Conservation (phyloP, 352 stramenopile species). For the Globisporangium nunn region DNA sequence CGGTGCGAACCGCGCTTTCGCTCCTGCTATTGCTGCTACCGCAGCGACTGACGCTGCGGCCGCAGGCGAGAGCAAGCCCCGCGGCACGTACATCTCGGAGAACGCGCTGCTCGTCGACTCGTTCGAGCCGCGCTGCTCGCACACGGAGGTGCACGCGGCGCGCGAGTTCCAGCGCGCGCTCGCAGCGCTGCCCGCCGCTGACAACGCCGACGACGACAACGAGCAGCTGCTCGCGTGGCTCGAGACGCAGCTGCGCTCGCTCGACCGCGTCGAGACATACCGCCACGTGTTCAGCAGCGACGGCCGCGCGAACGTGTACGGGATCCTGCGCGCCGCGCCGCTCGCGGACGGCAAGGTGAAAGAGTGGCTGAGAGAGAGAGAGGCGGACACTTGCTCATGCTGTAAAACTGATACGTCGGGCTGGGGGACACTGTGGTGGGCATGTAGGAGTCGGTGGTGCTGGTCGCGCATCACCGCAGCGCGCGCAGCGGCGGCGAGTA, state of each 20-base stretch:
- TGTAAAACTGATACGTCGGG: too few relatives aligned
- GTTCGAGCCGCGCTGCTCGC: conserved; percentile 39
- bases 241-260: conserved; percentile 29
- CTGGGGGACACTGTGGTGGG: too few relatives aligned
- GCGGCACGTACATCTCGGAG: conserved; percentile 86
- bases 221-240: conserved; percentile 50
- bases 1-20: conserved; percentile 15
- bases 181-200: conserved; percentile 31
- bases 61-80: conserved; percentile 66
- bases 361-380: neutral
- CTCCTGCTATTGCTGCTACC: neutral
- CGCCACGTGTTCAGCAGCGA: conserved; percentile 33
- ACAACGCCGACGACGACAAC: conserved; percentile 24
- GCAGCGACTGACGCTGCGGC: neutral
- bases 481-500: conserved; percentile 35
- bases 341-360: conserved; percentile 64
- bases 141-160: conserved; percentile 20
- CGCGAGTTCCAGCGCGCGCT: conserved; percentile 31
- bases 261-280: conserved; percentile 60
- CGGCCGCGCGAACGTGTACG: conserved; percentile 64
- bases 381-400: too few relatives aligned
- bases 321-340: conserved; percentile 66
- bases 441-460: conserved; percentile 43
- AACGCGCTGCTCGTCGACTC: conserved; percentile 82
- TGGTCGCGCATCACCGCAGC: conserved; percentile 72